Conservation (phyloP, 1,139 yeast species). For the Kodamaea anthophila region DNA sequence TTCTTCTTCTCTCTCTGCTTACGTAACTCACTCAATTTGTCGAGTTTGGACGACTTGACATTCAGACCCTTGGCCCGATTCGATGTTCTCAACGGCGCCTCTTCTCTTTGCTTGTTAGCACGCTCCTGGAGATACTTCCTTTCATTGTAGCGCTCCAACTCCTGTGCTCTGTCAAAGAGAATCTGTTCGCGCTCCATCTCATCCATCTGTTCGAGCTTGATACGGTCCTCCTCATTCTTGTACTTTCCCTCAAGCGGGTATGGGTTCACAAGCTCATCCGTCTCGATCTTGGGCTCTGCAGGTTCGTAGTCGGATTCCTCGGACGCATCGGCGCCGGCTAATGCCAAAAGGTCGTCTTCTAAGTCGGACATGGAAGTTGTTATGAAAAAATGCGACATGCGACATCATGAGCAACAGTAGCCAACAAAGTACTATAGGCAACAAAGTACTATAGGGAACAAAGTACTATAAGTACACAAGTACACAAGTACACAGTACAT, state of each 20-base stretch:
- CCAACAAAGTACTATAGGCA: no score
- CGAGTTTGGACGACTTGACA: constrained; percentile 27
- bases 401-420: no score
- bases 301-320: constrained; percentile 22
- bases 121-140: constrained; percentile 77
- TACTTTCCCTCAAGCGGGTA: constrained; percentile 92
- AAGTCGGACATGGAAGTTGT: constrained; percentile 45
- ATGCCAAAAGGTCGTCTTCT: constrained; percentile 85
- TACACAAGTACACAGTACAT: no score
- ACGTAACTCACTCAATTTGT: constrained; percentile 75
- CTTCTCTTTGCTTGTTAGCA: constrained; percentile 48
- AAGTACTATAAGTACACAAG: no score
- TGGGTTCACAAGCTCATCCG: constrained; percentile 51
- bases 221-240: constrained; percentile 75
- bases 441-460: no score
- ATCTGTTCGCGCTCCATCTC: constrained; percentile 90
- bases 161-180: constrained; percentile 87
- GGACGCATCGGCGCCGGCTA: constrained; percentile 56
- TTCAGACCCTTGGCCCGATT: constrained; percentile 19
- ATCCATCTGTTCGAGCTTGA: constrained; percentile 62
- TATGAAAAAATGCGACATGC: not conserved
- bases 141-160: constrained; percentile 81
- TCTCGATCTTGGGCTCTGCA: constrained; percentile 13
- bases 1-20: constrained; percentile 73
- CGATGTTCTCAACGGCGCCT: constrained; percentile 24